Evolutionary conservation across 2,329 filamentous ascomycete genomes (phyloP).

Genomic region (Penicillium sp.): DNA sequence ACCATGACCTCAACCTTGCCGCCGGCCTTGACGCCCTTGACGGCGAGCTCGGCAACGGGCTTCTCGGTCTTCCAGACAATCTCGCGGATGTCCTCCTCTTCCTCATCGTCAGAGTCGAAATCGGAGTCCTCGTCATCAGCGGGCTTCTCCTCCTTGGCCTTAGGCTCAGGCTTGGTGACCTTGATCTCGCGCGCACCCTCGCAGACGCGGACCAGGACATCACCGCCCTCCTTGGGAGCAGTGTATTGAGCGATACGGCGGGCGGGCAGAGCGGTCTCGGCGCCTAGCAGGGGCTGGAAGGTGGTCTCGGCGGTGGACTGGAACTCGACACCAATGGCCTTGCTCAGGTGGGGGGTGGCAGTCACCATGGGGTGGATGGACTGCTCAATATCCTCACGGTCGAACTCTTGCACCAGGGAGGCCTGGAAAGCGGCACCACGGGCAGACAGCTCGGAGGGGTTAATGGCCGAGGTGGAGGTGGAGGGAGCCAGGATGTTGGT

Average conservation of each 20-base stretch:
- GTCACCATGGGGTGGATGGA: constrained; percentile 94
- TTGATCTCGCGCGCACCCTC: constrained; percentile 92
- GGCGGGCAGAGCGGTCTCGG: constrained; percentile 86
- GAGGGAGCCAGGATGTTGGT: constrained; percentile 80
- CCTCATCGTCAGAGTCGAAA: constrained; percentile 59
- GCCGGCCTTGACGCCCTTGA: constrained; percentile 81
- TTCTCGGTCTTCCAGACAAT: constrained; percentile 88
- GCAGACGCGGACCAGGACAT: constrained; percentile 82
- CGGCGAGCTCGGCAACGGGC: constrained; percentile 77
- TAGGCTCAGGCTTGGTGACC: constrained; percentile 81
- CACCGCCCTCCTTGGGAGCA: constrained; percentile 75
- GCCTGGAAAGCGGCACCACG: constrained; percentile 95
- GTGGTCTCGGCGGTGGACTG: constrained; percentile 60
- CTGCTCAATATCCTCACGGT: constrained; percentile 89
- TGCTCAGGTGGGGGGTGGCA: constrained; percentile 83
- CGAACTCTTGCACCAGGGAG: constrained; percentile 90
- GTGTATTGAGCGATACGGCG: constrained; percentile 78
- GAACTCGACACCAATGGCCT: constrained; percentile 83
- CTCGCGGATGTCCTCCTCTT: constrained; percentile 83
- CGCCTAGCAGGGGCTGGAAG: constrained; percentile 77
- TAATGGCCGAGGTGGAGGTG: constrained; percentile 74
- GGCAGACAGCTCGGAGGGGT: constrained; percentile 86
- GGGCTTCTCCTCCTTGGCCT: constrained; percentile 62
- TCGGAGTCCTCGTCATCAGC: constrained; percentile 62
- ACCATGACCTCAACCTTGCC: constrained; percentile 92